These are phyloP conservation scores for Candida pseudofarinosa DNA, from an alignment of 805 yeast species.

Conservation along the genomic window DNA sequence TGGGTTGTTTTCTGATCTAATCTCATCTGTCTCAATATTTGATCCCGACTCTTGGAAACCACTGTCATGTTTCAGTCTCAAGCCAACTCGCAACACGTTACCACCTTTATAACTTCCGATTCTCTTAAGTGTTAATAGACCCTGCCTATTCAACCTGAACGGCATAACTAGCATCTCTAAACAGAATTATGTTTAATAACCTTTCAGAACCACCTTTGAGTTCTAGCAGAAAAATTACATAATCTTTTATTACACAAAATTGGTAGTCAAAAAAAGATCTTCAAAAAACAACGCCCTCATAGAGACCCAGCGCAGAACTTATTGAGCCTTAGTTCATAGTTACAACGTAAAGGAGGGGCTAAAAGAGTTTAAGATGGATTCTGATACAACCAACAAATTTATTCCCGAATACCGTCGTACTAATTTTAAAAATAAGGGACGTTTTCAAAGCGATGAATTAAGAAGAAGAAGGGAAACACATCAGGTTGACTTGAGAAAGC, in stretches of 20 bases:
- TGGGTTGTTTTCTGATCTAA: conserved; percentile 39
- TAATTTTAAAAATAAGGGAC: conserved; percentile 88
- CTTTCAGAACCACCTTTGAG: too few relatives aligned
- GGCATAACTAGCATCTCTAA: not conserved
- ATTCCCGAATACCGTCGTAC: conserved; percentile 98
- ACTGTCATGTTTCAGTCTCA: conserved; percentile 11
- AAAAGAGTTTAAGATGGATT: conserved; percentile 49
- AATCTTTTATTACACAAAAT: conserved; percentile 1
- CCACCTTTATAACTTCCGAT: not conserved
- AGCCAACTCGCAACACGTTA: not conserved
- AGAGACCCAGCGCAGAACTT: not conserved
- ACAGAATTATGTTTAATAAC: too few relatives aligned
- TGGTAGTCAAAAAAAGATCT: not conserved
- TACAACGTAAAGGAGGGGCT: not conserved
- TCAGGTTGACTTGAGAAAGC: conserved; percentile 94
- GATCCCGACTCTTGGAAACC: conserved; percentile 25
- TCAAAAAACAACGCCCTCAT: conserved; percentile 4
- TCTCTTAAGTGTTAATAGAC: not conserved
- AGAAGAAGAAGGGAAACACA: conserved; percentile 97
- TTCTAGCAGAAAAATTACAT: too few relatives aligned
- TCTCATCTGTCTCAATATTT: conserved; percentile 39
- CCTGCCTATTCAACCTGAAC: not conserved
- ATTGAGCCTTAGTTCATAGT: not conserved
- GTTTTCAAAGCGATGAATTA: conserved; percentile 92
- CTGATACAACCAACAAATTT: conserved; percentile 74